phyloP scores from a whole-genome alignment of 192 early-diverging fungal species.

The Rhizoclosmatium globosum region DNA sequence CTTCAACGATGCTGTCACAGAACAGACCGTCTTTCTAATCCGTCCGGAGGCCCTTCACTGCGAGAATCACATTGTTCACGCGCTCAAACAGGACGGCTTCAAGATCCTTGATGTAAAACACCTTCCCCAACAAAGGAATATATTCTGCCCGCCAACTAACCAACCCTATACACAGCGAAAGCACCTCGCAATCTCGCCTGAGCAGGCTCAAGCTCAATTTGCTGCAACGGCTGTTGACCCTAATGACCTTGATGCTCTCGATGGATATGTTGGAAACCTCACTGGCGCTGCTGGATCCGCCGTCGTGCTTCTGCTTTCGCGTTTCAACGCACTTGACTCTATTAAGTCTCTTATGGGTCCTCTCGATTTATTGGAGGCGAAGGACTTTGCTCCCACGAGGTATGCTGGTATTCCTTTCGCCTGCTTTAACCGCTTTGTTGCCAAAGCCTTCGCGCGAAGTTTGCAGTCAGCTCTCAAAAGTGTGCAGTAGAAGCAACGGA shows the following conservation, averaged over 20 bases:
- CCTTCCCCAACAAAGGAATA: background rate
- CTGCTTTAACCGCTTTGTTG: background rate
- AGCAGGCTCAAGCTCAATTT: slow-evolving; percentile 56
- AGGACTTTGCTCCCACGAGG: slow-evolving; percentile 44
- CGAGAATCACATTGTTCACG: slow-evolving; percentile 49
- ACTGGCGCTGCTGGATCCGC: slow-evolving; percentile 34
- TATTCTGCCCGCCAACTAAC: background rate
- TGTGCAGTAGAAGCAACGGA: slow-evolving; percentile 50
- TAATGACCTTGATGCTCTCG: slow-evolving; percentile 37
- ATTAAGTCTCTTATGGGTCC: slow-evolving; percentile 45
- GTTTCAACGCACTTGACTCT: slow-evolving; percentile 44
- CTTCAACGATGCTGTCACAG: slow-evolving; percentile 23
- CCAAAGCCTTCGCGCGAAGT: slow-evolving; percentile 34
- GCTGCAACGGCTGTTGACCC: slow-evolving; percentile 29
- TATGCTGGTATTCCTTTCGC: background rate
- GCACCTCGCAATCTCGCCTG: slow-evolving; percentile 40
- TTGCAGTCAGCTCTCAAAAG: background rate
- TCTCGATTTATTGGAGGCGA: slow-evolving; percentile 34
- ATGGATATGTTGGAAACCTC: slow-evolving; percentile 46
- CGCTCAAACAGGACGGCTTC: slow-evolving; percentile 47
- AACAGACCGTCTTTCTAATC: slow-evolving; percentile 48
- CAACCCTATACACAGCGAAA: slow-evolving; percentile 36
- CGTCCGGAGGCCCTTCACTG: slow-evolving; percentile 46
- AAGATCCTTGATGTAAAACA: slow-evolving; percentile 53
- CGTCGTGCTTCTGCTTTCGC: slow-evolving; percentile 47